These are phyloP conservation scores for Cunninghamia lanceolata DNA, from an alignment of 75 land plant species.

Conservation along the genomic window DNA sequence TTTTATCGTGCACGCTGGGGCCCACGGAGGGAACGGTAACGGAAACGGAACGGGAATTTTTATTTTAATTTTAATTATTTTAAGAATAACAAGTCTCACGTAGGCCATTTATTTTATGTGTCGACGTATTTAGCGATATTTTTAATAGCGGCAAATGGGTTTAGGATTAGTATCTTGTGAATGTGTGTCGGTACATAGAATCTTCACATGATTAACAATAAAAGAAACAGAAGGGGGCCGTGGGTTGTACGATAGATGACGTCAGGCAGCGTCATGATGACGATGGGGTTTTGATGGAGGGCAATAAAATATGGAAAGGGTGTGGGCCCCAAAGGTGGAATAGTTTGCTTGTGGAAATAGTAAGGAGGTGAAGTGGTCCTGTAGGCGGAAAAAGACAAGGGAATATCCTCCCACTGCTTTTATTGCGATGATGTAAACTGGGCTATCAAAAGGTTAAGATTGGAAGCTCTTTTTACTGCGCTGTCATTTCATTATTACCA, in stretches of 20 bases:
- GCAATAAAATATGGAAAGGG: neutral
- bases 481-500: neutral
- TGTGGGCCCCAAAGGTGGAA: neutral
- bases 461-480: neutral
- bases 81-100: no score
- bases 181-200: neutral
- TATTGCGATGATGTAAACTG: constrained; percentile 8
- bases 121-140: neutral
- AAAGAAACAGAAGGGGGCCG: neutral
- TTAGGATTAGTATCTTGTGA: neutral
- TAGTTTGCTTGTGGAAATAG: constrained; percentile 3
- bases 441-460: neutral
- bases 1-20: neutral
- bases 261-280: neutral
- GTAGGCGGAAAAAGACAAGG: neutral
- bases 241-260: neutral
- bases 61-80: no score
- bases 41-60: neutral
- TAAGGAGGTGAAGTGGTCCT: constrained; percentile 1
- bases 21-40: neutral
- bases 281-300: neutral
- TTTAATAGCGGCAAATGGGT: neutral
- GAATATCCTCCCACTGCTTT: constrained; percentile 2
- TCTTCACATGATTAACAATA: neutral
- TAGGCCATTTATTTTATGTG: neutral